Base-by-base conservation (phyloP, 2,329 filamentous ascomycete genomes). In the Colletotrichum sojae region DNA sequence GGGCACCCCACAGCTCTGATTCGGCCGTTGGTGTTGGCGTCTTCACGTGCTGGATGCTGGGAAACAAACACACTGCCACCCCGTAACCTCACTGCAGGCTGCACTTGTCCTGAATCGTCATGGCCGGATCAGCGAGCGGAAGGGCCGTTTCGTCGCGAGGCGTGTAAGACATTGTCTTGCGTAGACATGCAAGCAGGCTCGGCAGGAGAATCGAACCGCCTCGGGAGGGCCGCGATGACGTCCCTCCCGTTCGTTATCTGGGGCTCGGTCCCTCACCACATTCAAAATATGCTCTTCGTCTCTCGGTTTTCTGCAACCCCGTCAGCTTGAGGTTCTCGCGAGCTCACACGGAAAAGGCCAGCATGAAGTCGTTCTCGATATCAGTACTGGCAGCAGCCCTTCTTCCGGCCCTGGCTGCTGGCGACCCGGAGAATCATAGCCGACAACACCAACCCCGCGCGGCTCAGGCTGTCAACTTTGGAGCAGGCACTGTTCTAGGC, bases 401-500 rank as follows among this genome's bases (percentile, higher is more conserved):
- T 16, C 27, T 63, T 18, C 5, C 52, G 27, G 27, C 43, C 12
- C n/a, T 43, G 2, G 20, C 55, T 57, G 53, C 54, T 6, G 62
- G 43, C 20, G 40, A 45, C 16, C 4, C 22, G 27, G 45, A 31
- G 16, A 16, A 64, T 15, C 12, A 52, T 8, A 15, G 13, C n/a
- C 53, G 58, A 6, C 15, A 45, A 27, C 16, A 64, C 10, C 15
- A 36, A 27, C 20, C 16, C 13, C 62, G 61, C 20, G 20, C 48
- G 39, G 52, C 60, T 46, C 78, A 77, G 22, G 87, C 88, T 3
- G 88, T 91, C 56, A 79, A 83, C 16, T 85, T 90, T 43, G 78
- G 85, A 1, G 83, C 86, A 51, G 90, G 88, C 45, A 91, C 86
- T 5, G 80, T 92, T 40, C 76, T 86, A 49, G 89, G 89, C 45